Base-by-base conservation (phyloP, 768 basidiomycete genomes). In the Amanita molliuscula region DNA sequence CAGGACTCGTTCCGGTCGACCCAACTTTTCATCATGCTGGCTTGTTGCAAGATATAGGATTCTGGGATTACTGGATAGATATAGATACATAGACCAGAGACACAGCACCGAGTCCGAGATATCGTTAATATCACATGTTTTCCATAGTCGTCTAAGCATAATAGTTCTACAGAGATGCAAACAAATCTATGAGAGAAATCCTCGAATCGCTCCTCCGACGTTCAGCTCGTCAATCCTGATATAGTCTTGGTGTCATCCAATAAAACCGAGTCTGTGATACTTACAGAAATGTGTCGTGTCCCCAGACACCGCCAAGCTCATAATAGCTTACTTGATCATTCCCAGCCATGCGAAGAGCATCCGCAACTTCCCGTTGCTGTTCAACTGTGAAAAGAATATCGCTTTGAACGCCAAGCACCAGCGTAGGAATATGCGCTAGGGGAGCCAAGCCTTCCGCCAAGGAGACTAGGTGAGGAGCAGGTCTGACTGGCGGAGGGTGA, bases 261-360 rank as follows among this genome's bases (percentile, higher is more conserved):
- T 16, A 15, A 13, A 23, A 11, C 10, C 13, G 42, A 18, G 38
- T n/a, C 31, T 53, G 34, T 45, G 33, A 53, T 1, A 78, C 84
- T 75, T 59, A 86, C 81, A 98, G 70, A 70, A 97, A 97, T 18
- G 93, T 97, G 67, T 99, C 95, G 61, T 99, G 95, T 1, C 96
- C 96, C 94, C 93, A 98, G n/a, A 98, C 94, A 7, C 95, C 94
- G 23, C 95, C 95, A 2, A 98, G 76, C 67, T 98, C 96, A 62
- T 95, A 99, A 65, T 97, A 98, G 53, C 88, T 86, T 23, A 99
- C 96, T 51, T 76, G 70, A 13, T 80, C 66, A 64, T 97, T 98
- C 0, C 96, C 96, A 1, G 85, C 81, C 77, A 91, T 78, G 53
- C 90, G 78, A 54, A 99, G 67, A 20, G 94, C 95, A 63, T 96